Conservation (phyloP, 805 yeast genomes). For the Sugiyamaella mastotermitis region DNA sequence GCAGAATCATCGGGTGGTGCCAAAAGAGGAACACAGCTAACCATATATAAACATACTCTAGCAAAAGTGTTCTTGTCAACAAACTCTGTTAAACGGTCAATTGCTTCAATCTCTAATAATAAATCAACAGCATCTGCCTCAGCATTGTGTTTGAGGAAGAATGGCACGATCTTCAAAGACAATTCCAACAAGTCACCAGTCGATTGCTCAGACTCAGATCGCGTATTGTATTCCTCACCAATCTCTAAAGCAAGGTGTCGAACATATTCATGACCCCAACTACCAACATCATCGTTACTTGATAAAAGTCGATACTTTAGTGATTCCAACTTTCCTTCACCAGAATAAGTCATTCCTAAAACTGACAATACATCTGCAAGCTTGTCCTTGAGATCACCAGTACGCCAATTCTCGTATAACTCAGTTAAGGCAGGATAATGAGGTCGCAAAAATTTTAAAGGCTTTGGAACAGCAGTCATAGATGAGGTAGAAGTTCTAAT, state of each 20-base stretch:
- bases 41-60: slow-evolving; percentile 91
- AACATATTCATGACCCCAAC: slow-evolving; percentile 98
- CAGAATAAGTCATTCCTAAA: slow-evolving; percentile 89
- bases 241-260: slow-evolving; percentile 94
- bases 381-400: slow-evolving; percentile 35
- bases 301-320: slow-evolving; percentile 71
- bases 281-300: slow-evolving; percentile 52
- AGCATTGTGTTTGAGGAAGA: slow-evolving; percentile 88
- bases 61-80: slow-evolving; percentile 80
- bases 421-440: slow-evolving; percentile 65
- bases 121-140: slow-evolving; percentile 98
- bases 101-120: slow-evolving; percentile 79
- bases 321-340: slow-evolving; percentile 71
- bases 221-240: slow-evolving; percentile 64
- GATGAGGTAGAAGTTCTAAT: slow-evolving; percentile 93
- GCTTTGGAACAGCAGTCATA: slow-evolving; percentile 99
- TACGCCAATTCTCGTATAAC: slow-evolving; percentile 63
- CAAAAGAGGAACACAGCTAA: slow-evolving; percentile 90
- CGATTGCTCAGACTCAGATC: slow-evolving; percentile 22
- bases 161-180: slow-evolving; percentile 76
- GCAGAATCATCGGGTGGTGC: slow-evolving; percentile 91
- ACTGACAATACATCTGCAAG: slow-evolving; percentile 90
- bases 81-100: slow-evolving; percentile 73
- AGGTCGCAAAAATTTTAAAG: slow-evolving; percentile 90
- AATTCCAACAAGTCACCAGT: slow-evolving; percentile 49